A percentile compares a stretch with the other conserved stretches of the same genome.
Conservation (phyloP, 495 filamentous ascomycete species). For the Penicillium bovifimosum region DNA sequence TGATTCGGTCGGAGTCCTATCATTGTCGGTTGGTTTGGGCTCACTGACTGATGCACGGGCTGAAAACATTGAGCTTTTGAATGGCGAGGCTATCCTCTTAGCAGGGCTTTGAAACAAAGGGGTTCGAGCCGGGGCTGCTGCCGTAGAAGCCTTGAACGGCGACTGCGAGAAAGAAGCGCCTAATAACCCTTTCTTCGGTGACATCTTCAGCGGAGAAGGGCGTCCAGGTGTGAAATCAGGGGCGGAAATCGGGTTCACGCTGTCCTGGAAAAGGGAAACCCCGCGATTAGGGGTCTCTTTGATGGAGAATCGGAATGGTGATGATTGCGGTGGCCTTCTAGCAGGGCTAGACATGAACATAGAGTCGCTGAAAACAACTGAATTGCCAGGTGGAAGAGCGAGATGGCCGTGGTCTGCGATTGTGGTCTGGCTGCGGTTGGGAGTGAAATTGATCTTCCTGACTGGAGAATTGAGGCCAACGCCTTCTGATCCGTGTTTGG, state of each 20-base stretch:
- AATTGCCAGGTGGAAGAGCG: slow-evolving; percentile 23
- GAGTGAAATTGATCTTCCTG: slow-evolving; percentile 32
- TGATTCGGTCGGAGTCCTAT: background rate
- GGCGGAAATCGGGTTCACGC: slow-evolving; percentile 10
- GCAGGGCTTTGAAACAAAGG: slow-evolving; percentile 43
- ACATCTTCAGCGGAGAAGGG: slow-evolving; percentile 39
- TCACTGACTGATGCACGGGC: slow-evolving; percentile 4
- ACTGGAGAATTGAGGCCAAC: slow-evolving; percentile 26
- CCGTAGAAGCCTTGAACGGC: slow-evolving; percentile 25
- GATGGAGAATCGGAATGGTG: slow-evolving; percentile 45
- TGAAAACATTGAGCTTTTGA: slow-evolving; percentile 29
- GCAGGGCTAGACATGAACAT: slow-evolving; percentile 46
- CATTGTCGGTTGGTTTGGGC: background rate
- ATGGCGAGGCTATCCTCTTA: slow-evolving; percentile 36
- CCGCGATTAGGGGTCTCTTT: slow-evolving; percentile 30
- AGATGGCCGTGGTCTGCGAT: slow-evolving; percentile 19
- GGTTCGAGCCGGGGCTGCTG: slow-evolving; percentile 26
- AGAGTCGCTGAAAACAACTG: slow-evolving; percentile 34
- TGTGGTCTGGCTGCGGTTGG: slow-evolving; percentile 20
- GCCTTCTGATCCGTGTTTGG: slow-evolving; percentile 21
- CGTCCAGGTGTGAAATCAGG: slow-evolving; percentile 26
- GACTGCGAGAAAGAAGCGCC: slow-evolving; percentile 31
- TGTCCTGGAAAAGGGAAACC: slow-evolving; percentile 21
- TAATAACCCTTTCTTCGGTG: slow-evolving; percentile 40
- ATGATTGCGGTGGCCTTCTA: slow-evolving; percentile 40